A percentile compares a stretch with the other conserved stretches of the same genome.
These are phyloP conservation scores for Fusarium tanahbumbuense DNA, from an alignment of 2,329 filamentous ascomycete species.

Conservation along the genomic window DNA sequence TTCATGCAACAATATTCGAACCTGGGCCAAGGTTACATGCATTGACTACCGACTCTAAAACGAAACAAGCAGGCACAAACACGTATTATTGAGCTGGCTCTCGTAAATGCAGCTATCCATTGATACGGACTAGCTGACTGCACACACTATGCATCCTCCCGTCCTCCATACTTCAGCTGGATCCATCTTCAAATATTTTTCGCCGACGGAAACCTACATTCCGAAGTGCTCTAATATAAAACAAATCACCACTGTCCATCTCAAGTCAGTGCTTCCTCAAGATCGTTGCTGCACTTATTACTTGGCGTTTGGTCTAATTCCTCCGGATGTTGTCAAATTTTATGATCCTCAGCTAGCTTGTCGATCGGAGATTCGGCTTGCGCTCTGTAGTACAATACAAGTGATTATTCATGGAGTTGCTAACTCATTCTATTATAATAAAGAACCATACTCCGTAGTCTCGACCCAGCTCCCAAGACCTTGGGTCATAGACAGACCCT, in stretches of 20 bases:
- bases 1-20: constrained; percentile 11
- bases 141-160: constrained; percentile 8
- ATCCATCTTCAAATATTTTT: background rate
- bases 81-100: constrained; percentile 7
- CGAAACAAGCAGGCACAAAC: constrained; percentile 1
- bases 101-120: background rate
- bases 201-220: background rate
- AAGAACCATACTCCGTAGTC: background rate
- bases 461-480: constrained; percentile 8
- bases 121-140: background rate
- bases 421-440: background rate
- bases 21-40: background rate
- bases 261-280: background rate
- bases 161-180: background rate
- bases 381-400: background rate
- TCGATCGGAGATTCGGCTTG: background rate
- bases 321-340: background rate
- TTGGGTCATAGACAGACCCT: constrained; percentile 8
- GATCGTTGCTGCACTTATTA: background rate
- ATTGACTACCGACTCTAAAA: background rate
- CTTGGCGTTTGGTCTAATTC: constrained; percentile 18
- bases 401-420: background rate
- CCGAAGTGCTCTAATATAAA: constrained; percentile 2
- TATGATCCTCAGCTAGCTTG: background rate
- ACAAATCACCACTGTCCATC: constrained; percentile 21